A percentile compares a stretch with the other conserved stretches of the same genome.
These are phyloP conservation scores for Lyophyllum decastes DNA, from an alignment of 768 basidiomycete species.

Conservation along the genomic window DNA sequence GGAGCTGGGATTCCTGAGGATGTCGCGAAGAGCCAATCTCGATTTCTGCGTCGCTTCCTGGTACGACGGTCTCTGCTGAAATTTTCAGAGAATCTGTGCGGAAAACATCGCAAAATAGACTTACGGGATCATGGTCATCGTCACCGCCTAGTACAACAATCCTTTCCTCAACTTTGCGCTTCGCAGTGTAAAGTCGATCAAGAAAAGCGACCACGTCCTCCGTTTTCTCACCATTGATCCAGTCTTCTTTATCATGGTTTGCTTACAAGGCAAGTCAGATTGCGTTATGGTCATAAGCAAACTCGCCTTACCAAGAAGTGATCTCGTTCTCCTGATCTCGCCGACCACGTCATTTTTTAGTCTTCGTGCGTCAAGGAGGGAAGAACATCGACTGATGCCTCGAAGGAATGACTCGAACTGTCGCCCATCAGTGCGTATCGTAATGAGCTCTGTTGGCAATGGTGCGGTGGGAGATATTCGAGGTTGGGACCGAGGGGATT, in stretches of 20 bases:
- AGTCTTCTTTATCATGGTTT: slow-evolving; percentile 84
- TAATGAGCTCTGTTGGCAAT: slow-evolving; percentile 68
- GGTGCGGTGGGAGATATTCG: slow-evolving; percentile 38
- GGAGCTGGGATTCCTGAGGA: slow-evolving; percentile 86
- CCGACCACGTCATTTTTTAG: slow-evolving; percentile 90
- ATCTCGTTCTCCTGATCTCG: slow-evolving; percentile 83
- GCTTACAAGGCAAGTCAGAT: slow-evolving; percentile 41
- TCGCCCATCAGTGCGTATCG: slow-evolving; percentile 74
- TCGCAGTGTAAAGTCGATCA: slow-evolving; percentile 87
- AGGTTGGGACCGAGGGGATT: slow-evolving; percentile 59
- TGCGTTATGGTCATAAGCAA: neutral
- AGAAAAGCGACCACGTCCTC: slow-evolving; percentile 87
- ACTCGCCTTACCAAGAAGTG: slow-evolving; percentile 60
- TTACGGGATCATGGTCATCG: slow-evolving; percentile 63
- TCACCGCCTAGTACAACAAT: slow-evolving; percentile 78
- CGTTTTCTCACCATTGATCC: slow-evolving; percentile 84
- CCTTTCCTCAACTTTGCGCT: slow-evolving; percentile 82
- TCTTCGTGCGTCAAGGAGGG: slow-evolving; percentile 84
- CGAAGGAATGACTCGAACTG: slow-evolving; percentile 92
- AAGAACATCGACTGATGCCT: slow-evolving; percentile 80
- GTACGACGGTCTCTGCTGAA: slow-evolving; percentile 34
- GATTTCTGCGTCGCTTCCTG: slow-evolving; percentile 47
- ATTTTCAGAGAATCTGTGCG: neutral
- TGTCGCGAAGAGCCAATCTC: slow-evolving; percentile 67
- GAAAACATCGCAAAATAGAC: slow-evolving; percentile 20